These are phyloP conservation scores for Cordyceps fumosorosea DNA, from an alignment of 2,329 filamentous ascomycete species.

Conservation along the genomic window DNA sequence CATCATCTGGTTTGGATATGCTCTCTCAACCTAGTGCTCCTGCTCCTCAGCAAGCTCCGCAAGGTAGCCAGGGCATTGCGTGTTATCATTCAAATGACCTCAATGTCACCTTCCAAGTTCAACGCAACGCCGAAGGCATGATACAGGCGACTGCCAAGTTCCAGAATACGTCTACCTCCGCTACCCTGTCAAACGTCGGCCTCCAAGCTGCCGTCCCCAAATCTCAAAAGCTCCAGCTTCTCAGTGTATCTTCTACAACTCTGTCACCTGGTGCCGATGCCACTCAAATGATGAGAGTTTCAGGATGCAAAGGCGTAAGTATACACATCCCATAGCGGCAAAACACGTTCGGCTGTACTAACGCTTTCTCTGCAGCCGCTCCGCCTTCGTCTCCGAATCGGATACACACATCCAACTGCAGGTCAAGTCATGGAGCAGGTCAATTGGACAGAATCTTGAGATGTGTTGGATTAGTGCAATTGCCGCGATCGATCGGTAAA, in stretches of 20 bases:
- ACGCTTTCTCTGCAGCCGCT: conserved; percentile 54
- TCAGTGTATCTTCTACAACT: conserved; percentile 78
- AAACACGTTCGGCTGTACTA: conserved; percentile 5
- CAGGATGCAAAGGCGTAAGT: conserved; percentile 83
- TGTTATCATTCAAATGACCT: conserved; percentile 87
- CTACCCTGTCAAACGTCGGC: conserved; percentile 64
- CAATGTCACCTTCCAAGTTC: conserved; percentile 72
- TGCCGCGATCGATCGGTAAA: conserved; percentile 20
- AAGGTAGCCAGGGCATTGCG: conserved; percentile 46
- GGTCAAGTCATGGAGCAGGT: conserved; percentile 82
- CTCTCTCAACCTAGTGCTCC: conserved; percentile 42
- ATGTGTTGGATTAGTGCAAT: not conserved
- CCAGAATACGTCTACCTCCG: conserved; percentile 64
- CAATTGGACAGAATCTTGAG: conserved; percentile 80
- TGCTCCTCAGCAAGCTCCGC: conserved; percentile 36
- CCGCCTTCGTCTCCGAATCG: conserved; percentile 77
- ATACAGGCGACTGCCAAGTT: conserved; percentile 83
- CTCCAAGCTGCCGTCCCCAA: conserved; percentile 95
- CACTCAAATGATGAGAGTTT: conserved; percentile 84
- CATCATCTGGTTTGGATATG: conserved; percentile 39
- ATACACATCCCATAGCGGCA: not conserved
- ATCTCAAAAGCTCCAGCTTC: conserved; percentile 86
- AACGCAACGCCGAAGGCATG: conserved; percentile 70
- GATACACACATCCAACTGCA: conserved; percentile 64
- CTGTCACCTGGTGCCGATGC: conserved; percentile 73